Evolutionary conservation across 371 early-diverging fungal genomes (phyloP).

Genomic region (Caulochytrium protostelioides): DNA sequence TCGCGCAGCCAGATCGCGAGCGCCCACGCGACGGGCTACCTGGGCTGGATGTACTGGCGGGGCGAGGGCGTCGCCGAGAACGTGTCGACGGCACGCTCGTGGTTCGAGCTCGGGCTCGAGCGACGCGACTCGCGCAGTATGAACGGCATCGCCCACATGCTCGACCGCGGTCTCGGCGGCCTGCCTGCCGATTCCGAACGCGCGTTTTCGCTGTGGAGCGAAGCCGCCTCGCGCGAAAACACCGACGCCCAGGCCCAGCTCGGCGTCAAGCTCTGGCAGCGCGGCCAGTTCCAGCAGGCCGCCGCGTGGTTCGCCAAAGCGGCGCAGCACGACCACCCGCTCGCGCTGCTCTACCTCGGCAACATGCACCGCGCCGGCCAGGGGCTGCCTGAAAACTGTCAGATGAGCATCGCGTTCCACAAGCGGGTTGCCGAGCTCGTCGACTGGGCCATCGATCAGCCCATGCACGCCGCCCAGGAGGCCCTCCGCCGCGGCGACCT

Average conservation of each 20-base stretch:
- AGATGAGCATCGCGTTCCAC: slow-evolving; percentile 27
- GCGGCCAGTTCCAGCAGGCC: slow-evolving; percentile 6
- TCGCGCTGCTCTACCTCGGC: slow-evolving; percentile 44
- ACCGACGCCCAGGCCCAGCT: slow-evolving; percentile 24
- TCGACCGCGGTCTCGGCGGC: slow-evolving; percentile 8
- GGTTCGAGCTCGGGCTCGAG: slow-evolving; percentile 48
- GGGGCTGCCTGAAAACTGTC: slow-evolving; percentile 11
- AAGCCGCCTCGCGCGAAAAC: slow-evolving; percentile 25
- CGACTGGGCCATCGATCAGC: slow-evolving; percentile 49
- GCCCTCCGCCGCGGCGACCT: slow-evolving; percentile 35
- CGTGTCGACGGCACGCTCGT: slow-evolving; percentile 32
- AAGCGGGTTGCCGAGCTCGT: slow-evolving; percentile 63
- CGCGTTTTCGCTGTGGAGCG: slow-evolving; percentile 17
- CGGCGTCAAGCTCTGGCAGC: too few relatives aligned
- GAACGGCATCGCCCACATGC: slow-evolving; percentile 39
- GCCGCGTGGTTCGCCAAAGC: slow-evolving; percentile 16
- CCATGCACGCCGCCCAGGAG: slow-evolving; percentile 31
- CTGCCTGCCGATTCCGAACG: background rate
- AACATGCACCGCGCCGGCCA: slow-evolving; percentile 29
- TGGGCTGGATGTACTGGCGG: slow-evolving; percentile 73
- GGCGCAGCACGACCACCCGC: slow-evolving; percentile 30
- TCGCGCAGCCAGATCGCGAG: too few relatives aligned
- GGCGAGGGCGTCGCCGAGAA: slow-evolving; percentile 62
- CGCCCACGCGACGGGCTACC: slow-evolving; percentile 52
- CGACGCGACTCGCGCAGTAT: slow-evolving; percentile 37